These are phyloP conservation scores for Aspergillus coremiiformis DNA, from an alignment of 495 filamentous ascomycete genomes.

Conservation along the genomic window DNA sequence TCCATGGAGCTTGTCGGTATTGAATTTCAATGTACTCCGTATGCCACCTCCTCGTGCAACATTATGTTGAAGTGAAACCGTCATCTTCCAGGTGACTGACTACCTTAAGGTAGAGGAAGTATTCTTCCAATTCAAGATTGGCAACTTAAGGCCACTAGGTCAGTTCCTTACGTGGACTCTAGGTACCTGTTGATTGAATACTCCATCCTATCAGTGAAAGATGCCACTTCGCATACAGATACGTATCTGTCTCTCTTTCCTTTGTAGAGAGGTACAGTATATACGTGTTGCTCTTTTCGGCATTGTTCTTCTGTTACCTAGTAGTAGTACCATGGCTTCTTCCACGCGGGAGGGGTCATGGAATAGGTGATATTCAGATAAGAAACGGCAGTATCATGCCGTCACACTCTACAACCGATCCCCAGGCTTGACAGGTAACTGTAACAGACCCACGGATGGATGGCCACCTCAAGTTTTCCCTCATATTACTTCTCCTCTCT, in stretches of 20 bases:
- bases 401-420: constrained; percentile 18
- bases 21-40: not conserved
- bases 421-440: constrained; percentile 5
- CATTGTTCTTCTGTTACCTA: too few species aligned
- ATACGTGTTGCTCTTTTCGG: too few species aligned
- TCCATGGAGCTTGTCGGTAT: not conserved
- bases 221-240: too few species aligned
- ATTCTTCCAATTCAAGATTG: too few species aligned
- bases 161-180: not conserved
- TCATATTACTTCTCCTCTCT: not conserved
- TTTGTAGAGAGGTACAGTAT: too few species aligned
- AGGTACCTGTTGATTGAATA: not conserved
- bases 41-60: constrained; percentile 19
- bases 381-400: constrained; percentile 1
- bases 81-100: too few species aligned
- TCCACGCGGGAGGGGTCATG: too few species aligned
- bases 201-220: not conserved
- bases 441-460: constrained; percentile 18
- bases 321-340: too few species aligned
- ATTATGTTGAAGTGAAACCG: constrained; percentile 4
- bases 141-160: too few species aligned
- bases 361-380: not conserved
- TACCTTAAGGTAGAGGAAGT: too few species aligned
- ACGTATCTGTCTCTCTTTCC: too few species aligned
- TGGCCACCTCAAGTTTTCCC: not conserved